Evolutionary conservation across 306 rosid species (phyloP), one percentile per base, ranked within the genome.

Genomic region (Myrica gale): DNA sequence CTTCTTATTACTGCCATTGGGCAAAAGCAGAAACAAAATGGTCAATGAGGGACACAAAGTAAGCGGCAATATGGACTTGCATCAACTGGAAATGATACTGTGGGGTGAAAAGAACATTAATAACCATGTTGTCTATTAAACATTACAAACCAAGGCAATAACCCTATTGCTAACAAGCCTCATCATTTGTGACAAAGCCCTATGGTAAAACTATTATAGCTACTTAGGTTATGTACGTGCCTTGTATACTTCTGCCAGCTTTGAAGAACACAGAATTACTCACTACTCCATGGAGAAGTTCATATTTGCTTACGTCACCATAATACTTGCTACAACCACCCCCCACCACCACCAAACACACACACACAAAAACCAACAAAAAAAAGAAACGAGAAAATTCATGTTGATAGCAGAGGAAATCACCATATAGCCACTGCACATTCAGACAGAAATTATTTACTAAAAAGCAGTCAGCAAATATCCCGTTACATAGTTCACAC

Each of bases 1-100:
- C 99, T 90, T 92, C 99, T 85, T 81, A 95, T 91, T 44, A 95
- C 99, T 95, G 87, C 65, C 71, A 87, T 81, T 55, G 79, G 71
- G 37, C 37, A 15, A 61, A 76, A 75, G 44, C 66, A 74, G 78
- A 75, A 74, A 77, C 66, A 83, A 76, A 73, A 74, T 11, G 78
- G 37, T 76, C 75, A 76, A 72, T 78, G 81, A 85, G 80, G 53
- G 56, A 61, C 60, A n/a, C 68, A 37, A 26, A 32, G 68, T 32
- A 61, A 61, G 19, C 42, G 32, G 32, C 68, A 61, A 55, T n/a
- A 26, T 9, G 2, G 32, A 55, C 61, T 7, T 4, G 5, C 16
- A 6, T 11, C 7, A 55, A 21, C 23, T 17, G 10, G 61, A 55
- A 55, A 55, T 19, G 32, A 55, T 17, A 52, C 7, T 5, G 1